These are phyloP conservation scores for Talaromyces sp. DNA, from an alignment of 2,329 filamentous ascomycete species.

Conservation along the genomic window DNA sequence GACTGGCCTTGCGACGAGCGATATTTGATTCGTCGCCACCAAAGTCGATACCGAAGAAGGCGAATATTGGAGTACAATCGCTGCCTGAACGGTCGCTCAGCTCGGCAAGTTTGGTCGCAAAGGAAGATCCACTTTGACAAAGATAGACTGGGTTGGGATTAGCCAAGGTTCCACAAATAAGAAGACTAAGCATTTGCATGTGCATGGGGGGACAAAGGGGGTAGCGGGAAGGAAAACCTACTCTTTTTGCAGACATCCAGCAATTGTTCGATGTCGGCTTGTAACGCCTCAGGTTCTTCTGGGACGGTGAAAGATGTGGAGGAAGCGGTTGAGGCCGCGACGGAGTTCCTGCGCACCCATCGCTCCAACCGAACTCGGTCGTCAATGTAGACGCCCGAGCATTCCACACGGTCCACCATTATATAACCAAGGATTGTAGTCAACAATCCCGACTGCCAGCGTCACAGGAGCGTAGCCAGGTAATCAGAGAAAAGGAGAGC, in stretches of 20 bases:
- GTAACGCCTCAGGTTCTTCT: constrained; percentile 49
- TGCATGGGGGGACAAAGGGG: not conserved
- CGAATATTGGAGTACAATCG: constrained; percentile 58
- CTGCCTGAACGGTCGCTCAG: constrained; percentile 50
- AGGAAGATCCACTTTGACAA: constrained; percentile 56
- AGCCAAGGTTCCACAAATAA: constrained; percentile 4
- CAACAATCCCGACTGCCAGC: constrained; percentile 10
- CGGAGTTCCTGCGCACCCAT: constrained; percentile 44
- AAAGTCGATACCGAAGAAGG: constrained; percentile 57
- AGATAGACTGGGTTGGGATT: constrained; percentile 51
- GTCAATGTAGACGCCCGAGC: constrained; percentile 51
- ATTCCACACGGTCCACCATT: constrained; percentile 49
- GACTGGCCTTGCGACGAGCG: constrained; percentile 33
- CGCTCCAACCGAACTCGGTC: constrained; percentile 48
- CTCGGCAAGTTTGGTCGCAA: constrained; percentile 56
- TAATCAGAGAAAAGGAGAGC: constrained; percentile 16
- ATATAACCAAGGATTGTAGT: constrained; percentile 19
- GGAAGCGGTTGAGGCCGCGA: constrained; percentile 29
- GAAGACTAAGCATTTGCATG: not conserved
- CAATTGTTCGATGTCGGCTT: constrained; percentile 53
- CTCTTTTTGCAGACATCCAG: constrained; percentile 58
- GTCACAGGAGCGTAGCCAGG: constrained; percentile 14
- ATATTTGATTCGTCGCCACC: constrained; percentile 40
- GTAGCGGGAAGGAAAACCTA: constrained; percentile 33
- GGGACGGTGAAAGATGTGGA: constrained; percentile 33